Evolutionary conservation across 1,284 basidiomycete species (phyloP).

Genomic region (Gymnopus androsaceus): DNA sequence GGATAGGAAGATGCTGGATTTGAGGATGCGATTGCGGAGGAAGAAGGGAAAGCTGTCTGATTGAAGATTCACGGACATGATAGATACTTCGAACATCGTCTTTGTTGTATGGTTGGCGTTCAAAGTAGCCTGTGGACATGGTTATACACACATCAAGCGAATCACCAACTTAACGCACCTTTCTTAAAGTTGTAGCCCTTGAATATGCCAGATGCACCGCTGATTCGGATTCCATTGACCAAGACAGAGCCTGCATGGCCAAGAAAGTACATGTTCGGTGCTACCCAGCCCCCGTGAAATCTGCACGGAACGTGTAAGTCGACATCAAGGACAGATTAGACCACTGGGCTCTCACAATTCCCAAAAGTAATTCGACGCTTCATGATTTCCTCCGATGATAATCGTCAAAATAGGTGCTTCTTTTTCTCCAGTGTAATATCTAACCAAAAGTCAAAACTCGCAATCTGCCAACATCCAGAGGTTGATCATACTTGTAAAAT

Average conservation of each 20-base stretch:
- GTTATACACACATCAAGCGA: not conserved
- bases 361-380: conserved; percentile 97
- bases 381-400: conserved; percentile 97
- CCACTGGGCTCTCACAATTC: conserved; percentile 85
- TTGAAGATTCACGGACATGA: conserved; percentile 87
- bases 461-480: not conserved
- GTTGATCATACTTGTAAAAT: conserved; percentile 73
- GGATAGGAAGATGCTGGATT: conserved; percentile 80
- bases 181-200: conserved; percentile 77
- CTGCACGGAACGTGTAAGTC: conserved; percentile 37
- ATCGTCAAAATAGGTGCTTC: conserved; percentile 87
- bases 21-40: conserved; percentile 51
- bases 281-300: conserved; percentile 95
- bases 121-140: conserved; percentile 60
- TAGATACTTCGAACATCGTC: conserved; percentile 83
- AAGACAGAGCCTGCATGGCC: conserved; percentile 90
- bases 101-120: conserved; percentile 71
- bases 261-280: conserved; percentile 96
- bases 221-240: conserved; percentile 85
- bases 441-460: conserved; percentile 28
- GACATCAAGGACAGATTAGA: conserved; percentile 1
- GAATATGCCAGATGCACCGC: conserved; percentile 93
- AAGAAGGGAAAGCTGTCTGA: conserved; percentile 65
- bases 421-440: conserved; percentile 86
- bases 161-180: conserved; percentile 51